Base-by-base conservation (phyloP, 2,329 filamentous ascomycete species). In the Sporothrix mexicana region DNA sequence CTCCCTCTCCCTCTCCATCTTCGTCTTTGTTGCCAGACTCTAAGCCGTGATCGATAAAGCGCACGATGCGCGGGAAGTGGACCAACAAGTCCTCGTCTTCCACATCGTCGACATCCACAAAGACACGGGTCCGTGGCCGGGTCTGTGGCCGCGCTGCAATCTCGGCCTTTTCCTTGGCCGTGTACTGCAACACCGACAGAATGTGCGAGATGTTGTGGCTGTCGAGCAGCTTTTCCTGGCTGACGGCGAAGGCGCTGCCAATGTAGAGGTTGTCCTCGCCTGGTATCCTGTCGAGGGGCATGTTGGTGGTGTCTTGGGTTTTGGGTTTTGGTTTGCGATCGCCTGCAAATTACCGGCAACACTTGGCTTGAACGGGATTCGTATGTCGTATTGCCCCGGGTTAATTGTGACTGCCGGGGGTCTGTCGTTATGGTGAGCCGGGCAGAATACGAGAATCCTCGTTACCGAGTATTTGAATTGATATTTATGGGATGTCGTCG, bases 41-140 rank as follows among this genome's bases (percentile, higher is more conserved):
- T 4, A 69, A 49, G 1, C 68, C 72, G 15, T 7, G 20, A 25
- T 66, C 81, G 77, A 98, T 97, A 82, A 97, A 99, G 66, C 86
- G 87, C 77, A 96, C 93, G 72, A 92, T 92, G 70, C 85, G 85
- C 7, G 94, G 89, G 74, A 98, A 91, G 81, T 97, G 90, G 75
- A 92, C 88, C 20, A 98, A 84, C 69, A 98, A 82, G 81, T 99
- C 93, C 77, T 95, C 91, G 78, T 98, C 94, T 23, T 95, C 93
- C 69, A 95, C 89, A 83, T 99, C 96, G 81, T 98, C 93, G 59
- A 98, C 90, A 76, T 97, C 92, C 76, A 98, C 92, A 71, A 41
- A 74, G 1, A 25, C 53, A 53, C 70, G 68, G 10, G 15, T 68
- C 64, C 12, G 51, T 23, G 23, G 59, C 20, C n/a, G 23, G 3